These are phyloP conservation scores for Amaranthus tricolor DNA, from an alignment of 179 eudicot genomes.

Conservation along the genomic window DNA sequence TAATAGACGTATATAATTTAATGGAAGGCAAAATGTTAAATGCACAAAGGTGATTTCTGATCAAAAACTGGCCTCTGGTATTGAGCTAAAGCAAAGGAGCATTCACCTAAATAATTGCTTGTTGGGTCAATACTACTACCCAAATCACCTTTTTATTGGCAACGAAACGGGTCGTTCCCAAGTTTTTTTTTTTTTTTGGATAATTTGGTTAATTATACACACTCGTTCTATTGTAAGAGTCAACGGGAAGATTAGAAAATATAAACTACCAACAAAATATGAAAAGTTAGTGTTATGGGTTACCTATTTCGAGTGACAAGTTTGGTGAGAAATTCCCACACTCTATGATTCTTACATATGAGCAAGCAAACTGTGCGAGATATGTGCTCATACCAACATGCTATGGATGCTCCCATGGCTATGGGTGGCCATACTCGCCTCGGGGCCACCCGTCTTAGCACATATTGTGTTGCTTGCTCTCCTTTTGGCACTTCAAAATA, in stretches of 20 bases:
- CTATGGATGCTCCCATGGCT: constrained; percentile 74
- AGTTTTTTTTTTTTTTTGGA: neutral
- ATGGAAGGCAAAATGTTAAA: neutral
- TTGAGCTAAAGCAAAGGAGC: constrained; percentile 1
- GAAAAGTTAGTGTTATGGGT: neutral
- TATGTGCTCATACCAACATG: constrained; percentile 92
- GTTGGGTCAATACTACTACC: constrained; percentile 10
- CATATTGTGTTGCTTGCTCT: constrained; percentile 71
- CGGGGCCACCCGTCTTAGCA: constrained; percentile 79
- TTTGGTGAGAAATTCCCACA: constrained; percentile 75
- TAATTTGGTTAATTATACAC: neutral
- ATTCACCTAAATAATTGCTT: constrained; percentile 7
- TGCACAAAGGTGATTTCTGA: neutral
- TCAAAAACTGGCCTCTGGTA: neutral
- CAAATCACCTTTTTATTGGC: neutral
- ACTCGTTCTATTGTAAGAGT: constrained; percentile 13
- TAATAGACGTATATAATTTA: constrained; percentile 5
- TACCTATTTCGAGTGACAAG: constrained; percentile 82
- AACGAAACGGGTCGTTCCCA: neutral
- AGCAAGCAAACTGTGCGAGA: constrained; percentile 71
- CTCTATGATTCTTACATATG: constrained; percentile 75
- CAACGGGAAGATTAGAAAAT: constrained; percentile 15
- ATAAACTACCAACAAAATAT: no score
- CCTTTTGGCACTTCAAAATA: constrained; percentile 86
- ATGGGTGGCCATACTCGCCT: constrained; percentile 87